Evolutionary conservation across 805 yeast species (phyloP).

Genomic region (Lipomyces anomalus): DNA sequence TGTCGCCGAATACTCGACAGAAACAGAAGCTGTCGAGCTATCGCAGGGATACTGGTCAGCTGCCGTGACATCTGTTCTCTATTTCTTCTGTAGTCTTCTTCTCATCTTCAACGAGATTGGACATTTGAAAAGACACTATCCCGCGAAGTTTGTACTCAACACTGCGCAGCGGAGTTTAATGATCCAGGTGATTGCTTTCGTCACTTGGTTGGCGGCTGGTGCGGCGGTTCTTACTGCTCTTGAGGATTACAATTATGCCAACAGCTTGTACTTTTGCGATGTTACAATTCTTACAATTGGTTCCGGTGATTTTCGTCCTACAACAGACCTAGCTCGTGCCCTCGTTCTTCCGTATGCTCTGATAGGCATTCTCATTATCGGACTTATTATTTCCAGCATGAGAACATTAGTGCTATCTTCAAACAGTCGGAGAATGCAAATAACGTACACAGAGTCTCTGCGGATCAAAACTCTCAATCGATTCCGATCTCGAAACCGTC

Average conservation of each 20-base stretch:
- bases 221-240: conserved; percentile 50
- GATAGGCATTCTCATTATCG: conserved; percentile 66
- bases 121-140: conserved; percentile 52
- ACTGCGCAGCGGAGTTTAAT: conserved; percentile 66
- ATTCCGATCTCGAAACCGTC: conserved; percentile 3
- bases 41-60: conserved; percentile 80
- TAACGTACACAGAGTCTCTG: conserved; percentile 55
- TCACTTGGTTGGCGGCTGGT: conserved; percentile 68
- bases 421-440: conserved; percentile 55
- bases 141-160: conserved; percentile 63
- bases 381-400: conserved; percentile 66
- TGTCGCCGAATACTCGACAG: conserved; percentile 22
- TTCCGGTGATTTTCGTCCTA: conserved; percentile 65
- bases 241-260: conserved; percentile 49
- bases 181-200: conserved; percentile 58
- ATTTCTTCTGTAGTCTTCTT: conserved; percentile 50
- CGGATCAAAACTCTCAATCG: conserved; percentile 38
- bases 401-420: conserved; percentile 58
- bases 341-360: conserved; percentile 59
- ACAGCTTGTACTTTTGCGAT: conserved; percentile 65
- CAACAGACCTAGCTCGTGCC: conserved; percentile 48
- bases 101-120: conserved; percentile 60
- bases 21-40: conserved; percentile 26
- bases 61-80: conserved; percentile 56
- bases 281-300: conserved; percentile 78